These are phyloP conservation scores for Spizellomyces punctatus DNA, from an alignment of 192 early-diverging fungal species.

Conservation along the genomic window DNA sequence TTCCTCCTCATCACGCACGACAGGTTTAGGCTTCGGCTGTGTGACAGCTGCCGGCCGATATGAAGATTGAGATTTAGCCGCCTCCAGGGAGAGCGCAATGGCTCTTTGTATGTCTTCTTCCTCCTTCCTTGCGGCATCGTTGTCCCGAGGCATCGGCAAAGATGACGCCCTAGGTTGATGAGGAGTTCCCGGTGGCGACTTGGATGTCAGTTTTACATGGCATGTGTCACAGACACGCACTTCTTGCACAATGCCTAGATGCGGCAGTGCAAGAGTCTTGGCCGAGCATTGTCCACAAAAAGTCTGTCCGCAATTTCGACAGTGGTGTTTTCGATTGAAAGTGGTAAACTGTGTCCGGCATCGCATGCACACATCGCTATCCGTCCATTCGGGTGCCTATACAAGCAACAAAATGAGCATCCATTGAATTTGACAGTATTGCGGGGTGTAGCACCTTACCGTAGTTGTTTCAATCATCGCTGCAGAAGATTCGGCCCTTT, in stretches of 20 bases:
- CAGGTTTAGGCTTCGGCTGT: slow-evolving; percentile 1
- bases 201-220: slow-evolving; percentile 70
- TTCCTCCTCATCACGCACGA: slow-evolving; percentile 51
- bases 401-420: not conserved
- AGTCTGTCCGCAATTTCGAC: slow-evolving; percentile 93
- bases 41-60: slow-evolving; percentile 7
- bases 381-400: slow-evolving; percentile 95
- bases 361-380: slow-evolving; percentile 90
- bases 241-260: slow-evolving; percentile 82
- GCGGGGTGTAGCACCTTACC: slow-evolving; percentile 46
- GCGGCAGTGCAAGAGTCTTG: slow-evolving; percentile 80
- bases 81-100: slow-evolving; percentile 41
- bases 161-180: not conserved
- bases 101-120: slow-evolving; percentile 48
- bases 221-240: slow-evolving; percentile 98
- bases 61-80: slow-evolving; percentile 14
- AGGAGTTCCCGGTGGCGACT: slow-evolving; percentile 21
- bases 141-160: not conserved
- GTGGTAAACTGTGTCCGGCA: slow-evolving; percentile 92
- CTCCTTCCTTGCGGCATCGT: slow-evolving; percentile 37
- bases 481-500: slow-evolving; percentile 55
- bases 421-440: not conserved
- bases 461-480: slow-evolving; percentile 83
- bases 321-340: slow-evolving; percentile 98
- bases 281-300: slow-evolving; percentile 94